Percentiles rank a stretch among this genome's conserved stretches.
phyloP scores from a whole-genome alignment of 139 green algal genomes.

The Desmodesmus armatus region DNA sequence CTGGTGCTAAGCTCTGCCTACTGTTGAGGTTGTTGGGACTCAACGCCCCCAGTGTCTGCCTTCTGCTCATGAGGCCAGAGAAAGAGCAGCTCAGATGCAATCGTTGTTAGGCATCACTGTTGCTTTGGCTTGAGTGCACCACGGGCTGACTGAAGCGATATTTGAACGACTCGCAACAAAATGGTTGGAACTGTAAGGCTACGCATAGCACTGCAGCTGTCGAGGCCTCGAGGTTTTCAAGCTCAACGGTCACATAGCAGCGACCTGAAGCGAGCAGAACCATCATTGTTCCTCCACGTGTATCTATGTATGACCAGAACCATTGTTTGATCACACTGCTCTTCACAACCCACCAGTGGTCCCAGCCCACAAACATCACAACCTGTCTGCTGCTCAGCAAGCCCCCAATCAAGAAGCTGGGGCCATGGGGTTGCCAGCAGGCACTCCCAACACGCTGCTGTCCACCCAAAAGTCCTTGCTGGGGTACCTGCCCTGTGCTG shows the following conservation, averaged over 20 bases:
- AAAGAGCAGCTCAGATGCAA: background rate
- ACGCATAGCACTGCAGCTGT: too few species aligned
- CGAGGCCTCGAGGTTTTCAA: too few species aligned
- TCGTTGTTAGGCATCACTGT: constrained; percentile 1
- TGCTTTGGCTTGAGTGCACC: too few species aligned
- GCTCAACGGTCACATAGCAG: too few species aligned
- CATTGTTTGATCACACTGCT: too few species aligned
- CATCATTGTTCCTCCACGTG: too few species aligned
- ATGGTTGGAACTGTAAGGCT: too few species aligned
- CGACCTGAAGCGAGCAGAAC: too few species aligned
- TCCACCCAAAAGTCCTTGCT: background rate
- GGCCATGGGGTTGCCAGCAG: background rate
- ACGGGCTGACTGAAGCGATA: too few species aligned
- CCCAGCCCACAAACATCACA: background rate
- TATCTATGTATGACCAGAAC: too few species aligned
- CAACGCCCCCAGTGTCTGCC: constrained; percentile 80
- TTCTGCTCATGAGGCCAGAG: constrained; percentile 61
- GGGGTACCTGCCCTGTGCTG: constrained; percentile 5
- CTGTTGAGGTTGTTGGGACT: constrained; percentile 70
- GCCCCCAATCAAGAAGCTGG: background rate
- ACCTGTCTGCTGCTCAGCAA: background rate
- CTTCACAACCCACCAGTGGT: too few species aligned
- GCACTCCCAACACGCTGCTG: background rate
- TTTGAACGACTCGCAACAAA: too few species aligned
- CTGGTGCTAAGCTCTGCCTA: constrained; percentile 51